phyloP scores from a whole-genome alignment of 2,329 filamentous ascomycete genomes.

The Scytalidium sp. region DNA sequence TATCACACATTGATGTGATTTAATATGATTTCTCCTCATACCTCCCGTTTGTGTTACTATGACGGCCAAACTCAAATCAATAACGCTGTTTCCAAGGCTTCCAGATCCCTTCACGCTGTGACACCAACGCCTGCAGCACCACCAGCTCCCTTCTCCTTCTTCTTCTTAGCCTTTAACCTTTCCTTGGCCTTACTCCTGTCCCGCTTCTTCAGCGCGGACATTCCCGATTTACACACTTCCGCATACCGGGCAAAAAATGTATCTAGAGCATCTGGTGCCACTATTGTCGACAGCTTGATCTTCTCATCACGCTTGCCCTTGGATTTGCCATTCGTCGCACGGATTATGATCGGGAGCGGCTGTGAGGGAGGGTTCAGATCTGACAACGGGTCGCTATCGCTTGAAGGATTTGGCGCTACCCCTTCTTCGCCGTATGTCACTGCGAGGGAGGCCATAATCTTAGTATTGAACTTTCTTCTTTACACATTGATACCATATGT shows the following conservation, averaged over 20 bases:
- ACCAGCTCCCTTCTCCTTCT: constrained; percentile 47
- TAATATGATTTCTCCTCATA: too few species aligned
- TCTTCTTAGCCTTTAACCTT: constrained; percentile 66
- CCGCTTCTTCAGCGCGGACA: constrained; percentile 87
- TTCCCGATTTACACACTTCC: constrained; percentile 85
- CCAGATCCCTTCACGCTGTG: too few species aligned
- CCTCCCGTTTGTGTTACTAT: too few species aligned
- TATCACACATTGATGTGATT: too few species aligned
- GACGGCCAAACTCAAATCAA: too few species aligned
- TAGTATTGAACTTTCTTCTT: constrained; percentile 7
- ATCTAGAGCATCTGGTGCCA: constrained; percentile 73
- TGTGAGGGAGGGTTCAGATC: constrained; percentile 53
- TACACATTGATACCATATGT: too few species aligned
- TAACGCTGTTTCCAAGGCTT: too few species aligned
- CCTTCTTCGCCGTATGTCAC: constrained; percentile 22
- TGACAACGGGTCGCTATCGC: constrained; percentile 48
- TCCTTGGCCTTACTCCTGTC: constrained; percentile 83
- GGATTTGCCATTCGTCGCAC: constrained; percentile 78
- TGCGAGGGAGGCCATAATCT: constrained; percentile 11
- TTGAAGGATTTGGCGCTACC: constrained; percentile 29
- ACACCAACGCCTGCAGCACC: constrained; percentile 9
- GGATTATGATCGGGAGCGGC: constrained; percentile 72
- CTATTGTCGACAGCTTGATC: constrained; percentile 79
- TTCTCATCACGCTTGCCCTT: constrained; percentile 45
- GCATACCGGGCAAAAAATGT: constrained; percentile 82